These are phyloP conservation scores for Didymella lethalis DNA, from an alignment of 2,329 filamentous ascomycete species.

Conservation along the genomic window DNA sequence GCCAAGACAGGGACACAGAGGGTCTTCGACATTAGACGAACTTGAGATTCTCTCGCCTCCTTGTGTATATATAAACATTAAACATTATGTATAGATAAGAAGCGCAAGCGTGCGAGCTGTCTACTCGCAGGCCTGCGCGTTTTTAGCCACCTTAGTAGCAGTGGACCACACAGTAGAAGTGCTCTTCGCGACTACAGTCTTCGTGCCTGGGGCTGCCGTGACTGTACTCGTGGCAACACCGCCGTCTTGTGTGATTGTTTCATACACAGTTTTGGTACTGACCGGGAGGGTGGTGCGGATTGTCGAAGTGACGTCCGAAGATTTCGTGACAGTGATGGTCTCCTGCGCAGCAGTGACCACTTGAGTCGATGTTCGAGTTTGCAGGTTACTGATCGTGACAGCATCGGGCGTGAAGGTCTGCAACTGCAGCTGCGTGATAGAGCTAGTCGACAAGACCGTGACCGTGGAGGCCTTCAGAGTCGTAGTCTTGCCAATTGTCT, in stretches of 20 bases:
- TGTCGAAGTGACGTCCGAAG: conserved; percentile 27
- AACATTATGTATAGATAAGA: background rate
- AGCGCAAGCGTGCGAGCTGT: background rate
- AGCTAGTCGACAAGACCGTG: conserved; percentile 23
- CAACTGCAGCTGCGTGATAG: conserved; percentile 19
- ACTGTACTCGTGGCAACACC: conserved; percentile 24
- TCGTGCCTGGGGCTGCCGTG: conserved; percentile 22
- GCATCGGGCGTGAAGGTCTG: conserved; percentile 28
- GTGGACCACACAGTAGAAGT: conserved; percentile 21
- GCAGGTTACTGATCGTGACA: conserved; percentile 31
- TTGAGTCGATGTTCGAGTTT: conserved; percentile 23
- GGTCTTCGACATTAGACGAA: background rate
- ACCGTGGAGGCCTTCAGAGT: conserved; percentile 30
- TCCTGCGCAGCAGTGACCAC: conserved; percentile 21
- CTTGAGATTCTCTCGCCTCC: background rate
- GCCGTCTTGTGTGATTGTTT: conserved; percentile 24
- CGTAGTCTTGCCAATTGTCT: conserved; percentile 27
- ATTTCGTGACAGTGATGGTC: conserved; percentile 22
- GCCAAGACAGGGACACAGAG: too few relatives aligned
- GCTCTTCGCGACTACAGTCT: conserved; percentile 23
- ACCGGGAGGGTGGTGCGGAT: conserved; percentile 33
- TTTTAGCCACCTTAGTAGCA: conserved; percentile 28
- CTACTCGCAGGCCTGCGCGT: conserved; percentile 23
- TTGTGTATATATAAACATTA: conserved; percentile 2
- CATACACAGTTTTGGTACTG: conserved; percentile 21